Conservation (phyloP, 768 basidiomycete species). For the Leccinum broughii region DNA sequence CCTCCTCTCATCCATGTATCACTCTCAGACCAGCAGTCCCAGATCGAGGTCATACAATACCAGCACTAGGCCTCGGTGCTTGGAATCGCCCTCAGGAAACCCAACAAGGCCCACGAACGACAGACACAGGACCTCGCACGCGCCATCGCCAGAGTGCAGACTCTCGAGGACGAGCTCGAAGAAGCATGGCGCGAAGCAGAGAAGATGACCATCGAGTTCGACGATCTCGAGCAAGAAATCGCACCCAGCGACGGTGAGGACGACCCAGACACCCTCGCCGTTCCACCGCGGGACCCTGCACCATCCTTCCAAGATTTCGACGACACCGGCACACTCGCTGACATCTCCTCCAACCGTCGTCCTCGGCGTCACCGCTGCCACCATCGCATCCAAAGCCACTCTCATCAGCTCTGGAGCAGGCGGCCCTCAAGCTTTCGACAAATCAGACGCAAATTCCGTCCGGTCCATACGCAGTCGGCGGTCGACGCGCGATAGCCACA, state of each 20-base stretch:
- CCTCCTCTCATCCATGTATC: slow-evolving; percentile 57
- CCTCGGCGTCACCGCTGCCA: slow-evolving; percentile 38
- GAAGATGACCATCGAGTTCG: slow-evolving; percentile 48
- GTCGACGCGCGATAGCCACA: slow-evolving; percentile 27
- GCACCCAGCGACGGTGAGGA: too few species aligned
- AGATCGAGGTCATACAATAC: slow-evolving; percentile 61
- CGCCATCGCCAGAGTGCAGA: slow-evolving; percentile 47
- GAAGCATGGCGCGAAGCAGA: slow-evolving; percentile 84
- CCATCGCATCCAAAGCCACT: slow-evolving; percentile 38
- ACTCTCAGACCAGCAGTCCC: slow-evolving; percentile 61
- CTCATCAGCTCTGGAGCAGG: slow-evolving; percentile 21
- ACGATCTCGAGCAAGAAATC: too few species aligned
- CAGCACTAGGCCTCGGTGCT: slow-evolving; percentile 74
- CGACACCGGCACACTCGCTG: slow-evolving; percentile 26
- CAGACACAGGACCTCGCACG: slow-evolving; percentile 59
- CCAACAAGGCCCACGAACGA: slow-evolving; percentile 71
- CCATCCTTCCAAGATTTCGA: slow-evolving; percentile 22
- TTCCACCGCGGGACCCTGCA: slow-evolving; percentile 1
- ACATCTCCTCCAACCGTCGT: slow-evolving; percentile 32
- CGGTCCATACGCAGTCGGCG: slow-evolving; percentile 27
- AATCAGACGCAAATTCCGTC: slow-evolving; percentile 26
- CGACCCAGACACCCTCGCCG: not conserved
- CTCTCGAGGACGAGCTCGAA: slow-evolving; percentile 68
- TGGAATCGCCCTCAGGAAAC: slow-evolving; percentile 74
- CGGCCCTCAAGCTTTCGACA: not conserved